Base-by-base conservation (phyloP, 495 filamentous ascomycete genomes). In the Neurospora cerealis region DNA sequence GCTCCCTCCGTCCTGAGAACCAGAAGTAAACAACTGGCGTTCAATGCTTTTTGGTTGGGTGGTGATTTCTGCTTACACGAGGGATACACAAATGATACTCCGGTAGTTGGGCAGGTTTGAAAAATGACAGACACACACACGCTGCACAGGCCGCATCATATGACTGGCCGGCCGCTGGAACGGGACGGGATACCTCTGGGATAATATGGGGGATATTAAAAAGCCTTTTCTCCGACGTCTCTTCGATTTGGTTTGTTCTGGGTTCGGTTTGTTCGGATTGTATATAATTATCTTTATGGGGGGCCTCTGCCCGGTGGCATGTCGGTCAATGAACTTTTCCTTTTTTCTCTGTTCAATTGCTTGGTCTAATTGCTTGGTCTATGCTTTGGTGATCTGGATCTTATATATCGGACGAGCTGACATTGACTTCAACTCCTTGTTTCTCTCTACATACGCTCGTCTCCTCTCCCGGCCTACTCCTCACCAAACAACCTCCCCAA, bases 1-100 rank as follows among this genome's bases (percentile, higher is more conserved):
- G 90, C 76, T 88, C 89, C 81, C 92, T 97, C 81, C 92, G 94
- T 77, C 94, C 94, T 77, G 94, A 97, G 88, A 97, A 97, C 89
- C 90, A 93, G 85, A 91, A 93, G 85, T 94, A 93, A 87, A 81
- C 81, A 54, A 74, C 70, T 62, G 5, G 54, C 54, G 24, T 32
- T 34, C 0, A 0, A 62, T 62, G 54, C 54, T 62, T 62, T 62
- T 62, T 62, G 54, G 54, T 62, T 62, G 54, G 54, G 28, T 19
- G 24, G 54, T 62, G 21, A 21, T 66, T 72, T 66, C 42, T 44
- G 24, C 21, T 54, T 66, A 44, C 71, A 34, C 9, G 24, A 60
- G 40, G 71, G 34, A 38, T 54, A 36, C 71, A 66, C 11, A 44
- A 36, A 72, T 72, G 71, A 72, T 66, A 72, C 37, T 54, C 71